Base-by-base conservation (phyloP, 805 yeast species). In the Ogataea haglerorum region DNA sequence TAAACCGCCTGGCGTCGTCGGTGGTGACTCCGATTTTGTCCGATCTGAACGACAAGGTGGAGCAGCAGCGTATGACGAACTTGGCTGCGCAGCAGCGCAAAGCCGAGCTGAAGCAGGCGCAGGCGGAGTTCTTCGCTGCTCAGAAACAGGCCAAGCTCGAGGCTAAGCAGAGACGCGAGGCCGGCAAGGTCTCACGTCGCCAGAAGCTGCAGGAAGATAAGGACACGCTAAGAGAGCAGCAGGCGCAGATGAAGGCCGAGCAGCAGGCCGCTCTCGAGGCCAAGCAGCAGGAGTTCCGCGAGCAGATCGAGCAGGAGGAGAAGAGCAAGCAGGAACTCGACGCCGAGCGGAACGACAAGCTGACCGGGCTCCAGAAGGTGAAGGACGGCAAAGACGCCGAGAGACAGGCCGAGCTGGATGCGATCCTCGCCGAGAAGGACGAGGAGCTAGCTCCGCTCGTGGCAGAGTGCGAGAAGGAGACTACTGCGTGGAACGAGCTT, bases 11-110 rank as follows among this genome's bases (percentile, higher is more conserved):
- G 68, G 98, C 99, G 15, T 67, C 78, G 45, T 73, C 80, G 34
- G 71, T 85, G 56, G 95, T 93, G 43, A 72, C 76, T 50, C 99
- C 99, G 7, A 89, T 91, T 5, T 68, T 91, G 54, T 72, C 70
- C 28, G 90, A 87, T 61, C 78, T 91, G 54, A 70, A 76, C 52
- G 64, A 70, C 33, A 82, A 85, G 56, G 95, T 95, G 15, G 70
- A 64, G 16, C 73, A 76, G 34, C 91, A 87, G 64, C 77, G 95
- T 42, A 65, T 67, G 30, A 61, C 67, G 34, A 86, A 82, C 60
- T 66, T 65, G 36, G 64, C 62, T 17, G 68, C 66, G 38, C 62
- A 66, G 43, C 56, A 61, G 42, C 49, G 63, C 33, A 69, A 72
- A 40, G 67, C 61, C 31, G 70, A 65, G 29, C 65, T 68, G 52